phyloP scores from a whole-genome alignment of 108 stramenopile species.

The Skeletonema grethae region DNA sequence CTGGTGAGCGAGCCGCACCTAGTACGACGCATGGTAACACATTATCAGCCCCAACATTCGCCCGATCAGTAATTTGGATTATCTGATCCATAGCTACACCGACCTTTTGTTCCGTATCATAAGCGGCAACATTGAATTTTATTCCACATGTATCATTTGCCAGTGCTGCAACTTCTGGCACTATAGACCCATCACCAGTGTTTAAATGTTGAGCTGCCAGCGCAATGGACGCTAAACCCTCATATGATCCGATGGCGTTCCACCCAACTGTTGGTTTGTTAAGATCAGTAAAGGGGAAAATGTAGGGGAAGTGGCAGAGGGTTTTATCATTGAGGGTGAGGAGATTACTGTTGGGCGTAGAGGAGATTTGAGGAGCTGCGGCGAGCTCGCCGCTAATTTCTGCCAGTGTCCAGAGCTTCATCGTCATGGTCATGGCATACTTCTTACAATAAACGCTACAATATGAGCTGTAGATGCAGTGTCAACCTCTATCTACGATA shows the following conservation, averaged over 20 bases:
- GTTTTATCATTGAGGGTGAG: not conserved
- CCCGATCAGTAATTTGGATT: constrained; percentile 26
- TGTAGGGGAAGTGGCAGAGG: constrained; percentile 15
- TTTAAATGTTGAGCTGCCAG: constrained; percentile 31
- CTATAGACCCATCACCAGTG: constrained; percentile 25
- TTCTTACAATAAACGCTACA: no score
- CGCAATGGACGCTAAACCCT: constrained; percentile 10
- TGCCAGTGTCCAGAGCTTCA: not conserved
- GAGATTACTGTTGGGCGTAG: not conserved
- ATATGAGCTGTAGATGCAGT: no score
- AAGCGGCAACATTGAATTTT: constrained; percentile 10
- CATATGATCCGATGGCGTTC: constrained; percentile 7
- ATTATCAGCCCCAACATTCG: no score
- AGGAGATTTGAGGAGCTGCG: not conserved
- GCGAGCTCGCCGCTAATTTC: not conserved
- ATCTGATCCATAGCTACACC: constrained; percentile 18
- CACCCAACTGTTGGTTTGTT: not conserved
- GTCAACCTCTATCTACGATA: no score
- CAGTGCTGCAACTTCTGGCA: constrained; percentile 18
- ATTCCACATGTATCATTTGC: constrained; percentile 1
- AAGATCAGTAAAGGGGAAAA: not conserved
- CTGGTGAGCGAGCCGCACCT: constrained; percentile 44
- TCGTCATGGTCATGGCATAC: no score
- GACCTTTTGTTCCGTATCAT: constrained; percentile 7
- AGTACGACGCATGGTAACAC: constrained; percentile 52